Percentiles rank a stretch among this genome's conserved stretches.
These are phyloP conservation scores for Penicillium paxilli DNA, from an alignment of 495 filamentous ascomycete species.

Conservation along the genomic window DNA sequence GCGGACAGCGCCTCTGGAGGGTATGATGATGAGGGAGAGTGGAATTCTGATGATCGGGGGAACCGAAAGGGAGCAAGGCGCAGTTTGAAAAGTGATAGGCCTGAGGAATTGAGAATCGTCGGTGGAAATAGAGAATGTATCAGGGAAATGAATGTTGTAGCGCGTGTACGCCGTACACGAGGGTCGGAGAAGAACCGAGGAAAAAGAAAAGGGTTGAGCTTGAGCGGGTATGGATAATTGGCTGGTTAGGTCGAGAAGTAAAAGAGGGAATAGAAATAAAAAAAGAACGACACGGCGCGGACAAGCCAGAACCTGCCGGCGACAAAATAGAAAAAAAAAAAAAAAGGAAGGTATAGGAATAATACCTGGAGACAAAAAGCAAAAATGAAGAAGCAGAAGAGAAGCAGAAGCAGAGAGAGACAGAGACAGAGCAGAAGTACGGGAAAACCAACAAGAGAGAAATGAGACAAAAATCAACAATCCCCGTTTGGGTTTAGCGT, in stretches of 20 bases:
- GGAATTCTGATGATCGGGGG: too few relatives aligned
- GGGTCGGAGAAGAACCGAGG: slow-evolving; percentile 1
- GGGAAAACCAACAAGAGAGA: slow-evolving; percentile 5
- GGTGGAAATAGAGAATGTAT: background rate
- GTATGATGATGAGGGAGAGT: background rate
- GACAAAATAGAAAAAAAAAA: background rate
- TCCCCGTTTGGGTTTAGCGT: slow-evolving; percentile 23
- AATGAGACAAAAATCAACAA: slow-evolving; percentile 34
- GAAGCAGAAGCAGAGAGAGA: slow-evolving; percentile 1
- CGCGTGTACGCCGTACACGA: slow-evolving; percentile 6
- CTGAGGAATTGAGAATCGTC: too few relatives aligned
- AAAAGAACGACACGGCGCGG: background rate
- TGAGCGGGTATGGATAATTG: background rate
- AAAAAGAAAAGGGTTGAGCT: slow-evolving; percentile 7
- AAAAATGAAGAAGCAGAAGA: background rate
- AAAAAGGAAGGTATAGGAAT: slow-evolving; percentile 8
- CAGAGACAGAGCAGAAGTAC: slow-evolving; percentile 1
- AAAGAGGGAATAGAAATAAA: too few relatives aligned
- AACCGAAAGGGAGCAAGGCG: too few relatives aligned
- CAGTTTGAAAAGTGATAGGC: too few relatives aligned
- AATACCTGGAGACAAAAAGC: background rate
- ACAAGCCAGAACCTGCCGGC: background rate
- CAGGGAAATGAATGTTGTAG: background rate
- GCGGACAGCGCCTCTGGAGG: background rate
- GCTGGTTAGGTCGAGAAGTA: too few relatives aligned